Base-by-base conservation (phyloP, 306 rosid genomes). In the Spatholobus suberectus region DNA sequence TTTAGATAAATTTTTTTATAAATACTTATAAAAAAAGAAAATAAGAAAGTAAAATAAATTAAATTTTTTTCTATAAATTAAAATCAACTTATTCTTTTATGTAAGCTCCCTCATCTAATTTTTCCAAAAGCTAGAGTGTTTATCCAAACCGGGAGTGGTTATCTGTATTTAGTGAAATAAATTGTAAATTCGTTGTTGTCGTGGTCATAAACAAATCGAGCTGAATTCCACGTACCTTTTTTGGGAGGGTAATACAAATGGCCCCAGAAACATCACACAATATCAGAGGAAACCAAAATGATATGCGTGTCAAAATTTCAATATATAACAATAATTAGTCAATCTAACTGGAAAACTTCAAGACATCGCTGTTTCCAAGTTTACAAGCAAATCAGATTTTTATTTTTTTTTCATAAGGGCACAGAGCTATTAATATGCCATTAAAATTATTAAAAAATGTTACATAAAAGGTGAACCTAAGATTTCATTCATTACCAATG, bases 391-490 rank as follows among this genome's bases (percentile, higher is more conserved):
- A 66, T 69, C 65, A 46, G 17, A 43, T 66, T 26, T 29, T 29
- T 3, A 29, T 29, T 6, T 24, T 44, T 15, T 24, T 63, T 27
- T 51, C 29, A 23, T 6, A 17, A 15, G 59, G 79, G 24, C 67
- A 61, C 79, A 86, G 35, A 76, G 49, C 85, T 73, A 21, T 77
- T 15, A 66, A 77, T 67, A 78, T 57, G 69, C 37, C 55, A 55
- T 29, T 57, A 78, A n/a, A 73, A 52, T 57, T 73, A 61, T 38
- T 66, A 47, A 15, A 54, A 38, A 82, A 82, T 73, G 66, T 62
- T 82, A 73, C 78, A 78, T 23, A 70, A 78, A 82, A 78, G 66
- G 75, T 29, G 55, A 65, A 41, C 75, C 80, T 78, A 82, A 69
- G 40, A 57, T 73, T 63, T 70, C 73, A 35, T 54, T 83, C 73